Percentiles rank a stretch among this genome's conserved stretches.
phyloP scores from a whole-genome alignment of 768 basidiomycete genomes.

The Lentinula boryana region DNA sequence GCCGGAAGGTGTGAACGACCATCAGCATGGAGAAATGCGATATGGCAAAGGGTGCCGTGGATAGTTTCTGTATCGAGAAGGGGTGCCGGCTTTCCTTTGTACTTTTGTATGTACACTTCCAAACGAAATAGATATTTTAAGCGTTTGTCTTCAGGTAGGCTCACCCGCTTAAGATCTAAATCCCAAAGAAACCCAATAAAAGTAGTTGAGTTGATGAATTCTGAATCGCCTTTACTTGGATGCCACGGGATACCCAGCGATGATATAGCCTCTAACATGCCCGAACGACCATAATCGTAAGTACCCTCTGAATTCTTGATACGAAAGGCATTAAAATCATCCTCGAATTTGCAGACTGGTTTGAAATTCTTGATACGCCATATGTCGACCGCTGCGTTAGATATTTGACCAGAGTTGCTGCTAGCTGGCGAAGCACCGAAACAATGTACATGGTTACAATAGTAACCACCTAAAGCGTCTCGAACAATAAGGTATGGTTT shows the following conservation, averaged over 20 bases:
- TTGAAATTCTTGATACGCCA: background rate
- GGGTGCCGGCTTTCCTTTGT: background rate
- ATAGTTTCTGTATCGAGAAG: slow-evolving; percentile 15
- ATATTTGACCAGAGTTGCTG: slow-evolving; percentile 9
- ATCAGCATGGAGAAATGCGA: slow-evolving; percentile 21
- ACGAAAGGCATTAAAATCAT: slow-evolving; percentile 21
- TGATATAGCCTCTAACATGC: slow-evolving; percentile 5
- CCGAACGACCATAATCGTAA: slow-evolving; percentile 3
- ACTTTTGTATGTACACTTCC: slow-evolving; percentile 8
- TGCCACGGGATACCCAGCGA: slow-evolving; percentile 20
- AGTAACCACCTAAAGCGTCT: background rate
- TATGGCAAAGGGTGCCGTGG: slow-evolving; percentile 25
- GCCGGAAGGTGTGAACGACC: slow-evolving; percentile 21
- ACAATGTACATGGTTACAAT: slow-evolving; percentile 8
- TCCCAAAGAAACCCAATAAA: slow-evolving; percentile 27
- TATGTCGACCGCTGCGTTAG: slow-evolving; percentile 11
- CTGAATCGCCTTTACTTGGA: slow-evolving; percentile 15
- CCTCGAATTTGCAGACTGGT: slow-evolving; percentile 21
- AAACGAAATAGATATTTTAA: slow-evolving; percentile 15
- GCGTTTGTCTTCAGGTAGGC: slow-evolving; percentile 20
- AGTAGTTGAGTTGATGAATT: slow-evolving; percentile 13
- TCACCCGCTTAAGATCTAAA: slow-evolving; percentile 14
- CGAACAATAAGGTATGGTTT: slow-evolving; percentile 10
- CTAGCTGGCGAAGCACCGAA: slow-evolving; percentile 7
- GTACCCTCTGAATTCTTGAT: slow-evolving; percentile 2